A percentile compares a stretch with the other conserved stretches of the same genome.
Evolutionary conservation across 352 stramenopile genomes (phyloP).

Genomic region (Globisporangium cederbergense): DNA sequence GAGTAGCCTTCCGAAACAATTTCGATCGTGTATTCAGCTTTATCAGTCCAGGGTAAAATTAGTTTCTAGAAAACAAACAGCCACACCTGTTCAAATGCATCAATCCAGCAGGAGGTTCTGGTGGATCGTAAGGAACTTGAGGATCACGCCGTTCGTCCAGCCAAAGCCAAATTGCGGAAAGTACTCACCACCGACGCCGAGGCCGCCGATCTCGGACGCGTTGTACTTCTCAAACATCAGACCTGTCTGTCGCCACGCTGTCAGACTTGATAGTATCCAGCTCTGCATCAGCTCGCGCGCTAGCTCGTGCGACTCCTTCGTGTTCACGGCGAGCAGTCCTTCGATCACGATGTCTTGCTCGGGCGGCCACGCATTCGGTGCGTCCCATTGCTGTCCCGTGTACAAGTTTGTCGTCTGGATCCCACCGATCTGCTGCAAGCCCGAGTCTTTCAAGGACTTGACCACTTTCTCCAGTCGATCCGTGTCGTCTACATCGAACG

Average conservation of each 20-base stretch:
- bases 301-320: conserved; percentile 40
- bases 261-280: conserved; percentile 64
- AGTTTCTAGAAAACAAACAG: neutral
- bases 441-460: conserved; percentile 44
- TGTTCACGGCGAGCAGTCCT: conserved; percentile 60
- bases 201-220: conserved; percentile 50
- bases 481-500: conserved; percentile 44
- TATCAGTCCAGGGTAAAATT: neutral
- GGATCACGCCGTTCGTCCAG: conserved; percentile 58
- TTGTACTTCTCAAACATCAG: conserved; percentile 92
- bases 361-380: conserved; percentile 83
- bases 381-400: conserved; percentile 86
- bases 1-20: neutral
- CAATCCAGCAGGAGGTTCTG: conserved; percentile 52
- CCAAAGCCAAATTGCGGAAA: conserved; percentile 84
- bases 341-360: conserved; percentile 82
- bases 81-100: neutral
- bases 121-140: conserved; percentile 83
- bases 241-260: conserved; percentile 61
- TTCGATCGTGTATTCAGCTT: neutral
- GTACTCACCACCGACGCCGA: conserved; percentile 84
- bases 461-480: conserved; percentile 47
- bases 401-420: conserved; percentile 64
- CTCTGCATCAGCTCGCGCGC: conserved; percentile 47
- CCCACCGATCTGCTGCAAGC: conserved; percentile 59